Percentiles rank a stretch among this genome's conserved stretches.
These are phyloP conservation scores for Ambrosia artemisiifolia DNA, from an alignment of 129 eudicot species.

Conservation along the genomic window DNA sequence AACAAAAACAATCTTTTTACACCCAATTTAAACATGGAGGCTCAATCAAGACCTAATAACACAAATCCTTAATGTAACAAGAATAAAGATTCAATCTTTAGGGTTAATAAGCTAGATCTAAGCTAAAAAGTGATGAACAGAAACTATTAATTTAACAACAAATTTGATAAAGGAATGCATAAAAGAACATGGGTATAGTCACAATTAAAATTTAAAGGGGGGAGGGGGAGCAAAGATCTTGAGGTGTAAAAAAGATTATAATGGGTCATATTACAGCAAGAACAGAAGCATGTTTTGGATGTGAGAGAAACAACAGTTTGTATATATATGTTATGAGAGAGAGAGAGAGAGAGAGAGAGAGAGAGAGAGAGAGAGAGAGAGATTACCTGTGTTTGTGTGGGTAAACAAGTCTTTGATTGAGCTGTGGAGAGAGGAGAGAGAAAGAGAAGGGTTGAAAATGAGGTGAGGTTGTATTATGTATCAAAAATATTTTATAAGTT, in stretches of 20 bases:
- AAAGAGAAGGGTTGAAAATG: constrained; percentile 8
- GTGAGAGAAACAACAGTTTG: constrained; percentile 11
- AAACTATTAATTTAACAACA: background rate
- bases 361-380: constrained; percentile 34
- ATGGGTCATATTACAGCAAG: background rate
- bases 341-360: constrained; percentile 1
- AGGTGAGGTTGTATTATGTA: background rate
- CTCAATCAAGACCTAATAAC: background rate
- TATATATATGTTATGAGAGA: constrained; percentile 1
- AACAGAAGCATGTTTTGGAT: constrained; percentile 11
- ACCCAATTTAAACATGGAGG: constrained; percentile 2
- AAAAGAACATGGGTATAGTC: background rate
- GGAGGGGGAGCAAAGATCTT: constrained; percentile 17
- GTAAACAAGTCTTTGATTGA: constrained; percentile 52
- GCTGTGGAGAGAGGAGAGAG: constrained; percentile 25
- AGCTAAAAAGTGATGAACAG: background rate
- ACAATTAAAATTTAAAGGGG: background rate
- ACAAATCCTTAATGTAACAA: background rate
- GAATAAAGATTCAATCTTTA: background rate
- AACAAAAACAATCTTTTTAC: background rate
- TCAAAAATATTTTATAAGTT: background rate
- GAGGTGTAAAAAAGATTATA: background rate
- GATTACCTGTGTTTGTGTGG: constrained; percentile 54
- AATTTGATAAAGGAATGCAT: background rate
- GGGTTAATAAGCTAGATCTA: constrained; percentile 14